Percentiles rank a stretch among this genome's conserved stretches.
These are phyloP conservation scores for Saksenaea oblongispora DNA, from an alignment of 371 early-diverging fungal genomes.

Conservation along the genomic window DNA sequence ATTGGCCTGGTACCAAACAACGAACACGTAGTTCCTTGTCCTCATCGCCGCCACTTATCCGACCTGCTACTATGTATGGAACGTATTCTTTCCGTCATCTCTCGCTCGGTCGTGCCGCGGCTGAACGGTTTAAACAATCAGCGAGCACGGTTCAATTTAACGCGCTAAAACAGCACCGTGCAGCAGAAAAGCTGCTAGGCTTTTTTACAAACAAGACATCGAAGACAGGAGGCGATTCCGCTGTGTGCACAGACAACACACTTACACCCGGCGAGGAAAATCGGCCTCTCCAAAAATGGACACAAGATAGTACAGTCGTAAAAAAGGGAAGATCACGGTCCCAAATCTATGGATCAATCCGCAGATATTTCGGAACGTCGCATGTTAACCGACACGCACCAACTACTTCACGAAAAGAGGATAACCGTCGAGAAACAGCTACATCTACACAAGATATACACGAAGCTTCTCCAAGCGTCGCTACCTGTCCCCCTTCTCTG, in stretches of 20 bases:
- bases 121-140: constrained; percentile 6
- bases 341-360: not conserved
- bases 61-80: constrained; percentile 16
- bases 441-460: not conserved
- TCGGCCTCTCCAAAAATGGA: not conserved
- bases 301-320: not conserved
- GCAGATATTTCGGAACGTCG: not conserved
- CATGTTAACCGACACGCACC: not conserved
- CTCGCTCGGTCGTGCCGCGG: constrained; percentile 1
- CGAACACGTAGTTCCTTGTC: not conserved
- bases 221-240: not conserved
- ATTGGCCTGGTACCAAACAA: constrained; percentile 7
- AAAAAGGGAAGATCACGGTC: constrained; percentile 1
- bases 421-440: not conserved
- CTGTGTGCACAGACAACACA: not conserved
- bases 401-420: not conserved
- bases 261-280: not conserved
- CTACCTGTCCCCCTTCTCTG: not conserved
- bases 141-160: not conserved
- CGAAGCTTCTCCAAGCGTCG: not conserved
- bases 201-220: constrained; percentile 15
- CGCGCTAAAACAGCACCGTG: constrained; percentile 7
- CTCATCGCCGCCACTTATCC: not conserved
- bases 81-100: not conserved
- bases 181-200: constrained; percentile 15